These are phyloP conservation scores for Durotheca rogersii DNA, from an alignment of 495 filamentous ascomycete species.

Conservation along the genomic window DNA sequence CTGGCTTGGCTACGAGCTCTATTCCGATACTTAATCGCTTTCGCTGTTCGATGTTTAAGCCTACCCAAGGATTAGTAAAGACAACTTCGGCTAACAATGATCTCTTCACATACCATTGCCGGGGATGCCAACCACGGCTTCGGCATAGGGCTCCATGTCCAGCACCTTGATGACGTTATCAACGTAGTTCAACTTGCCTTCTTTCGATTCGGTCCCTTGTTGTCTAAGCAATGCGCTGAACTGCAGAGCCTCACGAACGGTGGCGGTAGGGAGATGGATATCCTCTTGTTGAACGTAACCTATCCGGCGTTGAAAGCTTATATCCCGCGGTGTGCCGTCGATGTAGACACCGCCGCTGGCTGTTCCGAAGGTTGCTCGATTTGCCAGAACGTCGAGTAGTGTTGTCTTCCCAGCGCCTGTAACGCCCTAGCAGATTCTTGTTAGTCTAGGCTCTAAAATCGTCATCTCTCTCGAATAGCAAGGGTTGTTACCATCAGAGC, in stretches of 20 bases:
- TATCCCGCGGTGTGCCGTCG: constrained; percentile 60
- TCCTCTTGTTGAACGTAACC: constrained; percentile 87
- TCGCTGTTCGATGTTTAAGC: constrained; percentile 8
- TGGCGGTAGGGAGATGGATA: constrained; percentile 68
- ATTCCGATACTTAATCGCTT: constrained; percentile 20
- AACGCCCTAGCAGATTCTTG: constrained; percentile 1
- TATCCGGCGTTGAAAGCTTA: constrained; percentile 71
- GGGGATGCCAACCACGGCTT: constrained; percentile 70
- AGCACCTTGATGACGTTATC: constrained; percentile 74
- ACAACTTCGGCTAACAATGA: too few relatives aligned
- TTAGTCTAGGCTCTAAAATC: neutral
- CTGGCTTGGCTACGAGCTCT: constrained; percentile 14
- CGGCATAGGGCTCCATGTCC: constrained; percentile 69
- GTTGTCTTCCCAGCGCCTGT: constrained; percentile 66
- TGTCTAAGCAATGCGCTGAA: constrained; percentile 72
- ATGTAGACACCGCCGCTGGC: constrained; percentile 67
- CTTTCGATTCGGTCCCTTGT: constrained; percentile 53
- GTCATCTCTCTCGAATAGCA: neutral
- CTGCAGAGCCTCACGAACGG: constrained; percentile 66
- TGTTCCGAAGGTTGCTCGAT: constrained; percentile 65
- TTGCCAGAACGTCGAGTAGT: constrained; percentile 63
- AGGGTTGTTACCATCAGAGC: constrained; percentile 70
- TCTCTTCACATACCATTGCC: constrained; percentile 64
- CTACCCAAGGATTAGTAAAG: neutral
- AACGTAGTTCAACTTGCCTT: constrained; percentile 69